Base-by-base conservation (phyloP, 2,329 filamentous ascomycete species). In the Aspergillus puulaauensis region DNA sequence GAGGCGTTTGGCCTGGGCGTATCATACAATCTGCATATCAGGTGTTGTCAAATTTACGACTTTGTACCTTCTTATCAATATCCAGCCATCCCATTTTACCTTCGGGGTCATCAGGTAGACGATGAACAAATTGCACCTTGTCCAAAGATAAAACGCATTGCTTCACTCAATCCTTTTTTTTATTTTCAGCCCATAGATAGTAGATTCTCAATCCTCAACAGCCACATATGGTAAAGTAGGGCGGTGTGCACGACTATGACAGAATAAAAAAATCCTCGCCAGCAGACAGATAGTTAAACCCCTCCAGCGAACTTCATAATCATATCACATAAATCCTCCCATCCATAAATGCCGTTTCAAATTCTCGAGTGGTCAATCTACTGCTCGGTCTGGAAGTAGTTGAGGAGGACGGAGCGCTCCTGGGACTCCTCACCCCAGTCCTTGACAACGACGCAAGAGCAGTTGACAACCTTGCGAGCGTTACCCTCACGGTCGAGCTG, bases 351-450 rank as follows among this genome's bases (percentile, higher is more conserved):
- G 24, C 39, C 21, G 17, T 27, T 61, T 12, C 17, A 51, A 45
- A 55, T 37, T 57, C 19, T 15, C 41, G 45, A 48, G 4, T 11
- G 27, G 9, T 57, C 58, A 57, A 61, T 75, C 65, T 80, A 80
- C 71, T 80, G 77, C 76, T 80, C 79, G 79, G 92, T 96, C 86
- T 96, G 90, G 93, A 99, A 98, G 90, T 99, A 99, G 90, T 99
- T 96, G 81, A 99, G 91, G 79, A 99, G 90, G 82, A 98, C 92
- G 76, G 89, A 91, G 78, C 95, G 93, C 88, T 99, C 95, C 85
- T 96, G 93, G 70, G 90, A 96, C 86, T 99, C 95, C 88, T 98
- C 95, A 87, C 95, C 95, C 95, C 95, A 99, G 82, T 99, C 93
- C 86, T 95, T 93, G 76, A 99, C 95, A 65, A 99, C 95, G 75